These are phyloP conservation scores for Leptographium radiaticola DNA, from an alignment of 2,329 filamentous ascomycete genomes.

Conservation along the genomic window DNA sequence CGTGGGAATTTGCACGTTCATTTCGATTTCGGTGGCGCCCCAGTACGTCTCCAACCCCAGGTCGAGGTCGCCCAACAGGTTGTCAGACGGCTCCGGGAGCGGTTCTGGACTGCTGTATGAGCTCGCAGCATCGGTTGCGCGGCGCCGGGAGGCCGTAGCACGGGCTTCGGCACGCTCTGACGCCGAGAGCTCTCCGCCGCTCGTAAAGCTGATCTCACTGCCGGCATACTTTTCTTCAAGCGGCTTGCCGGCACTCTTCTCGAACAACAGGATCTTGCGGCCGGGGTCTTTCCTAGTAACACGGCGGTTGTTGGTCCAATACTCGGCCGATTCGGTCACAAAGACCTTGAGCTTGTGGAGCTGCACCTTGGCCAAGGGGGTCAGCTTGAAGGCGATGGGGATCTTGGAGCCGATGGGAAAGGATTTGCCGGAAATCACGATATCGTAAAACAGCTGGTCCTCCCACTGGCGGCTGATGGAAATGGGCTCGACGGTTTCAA, in stretches of 20 bases:
- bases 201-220: conserved; percentile 62
- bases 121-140: conserved; percentile 41
- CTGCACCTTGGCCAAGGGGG: conserved; percentile 83
- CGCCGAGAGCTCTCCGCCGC: conserved; percentile 62
- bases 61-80: conserved; percentile 69
- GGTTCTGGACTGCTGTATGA: conserved; percentile 24
- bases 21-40: conserved; percentile 87
- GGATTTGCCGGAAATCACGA: conserved; percentile 90
- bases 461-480: conserved; percentile 91
- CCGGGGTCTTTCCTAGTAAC: conserved; percentile 76
- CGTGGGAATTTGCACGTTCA: conserved; percentile 82
- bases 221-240: conserved; percentile 60
- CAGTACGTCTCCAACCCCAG: conserved; percentile 58
- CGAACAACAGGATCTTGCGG: conserved; percentile 73
- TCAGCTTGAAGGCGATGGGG: conserved; percentile 88
- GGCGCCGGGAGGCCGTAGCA: conserved; percentile 29
- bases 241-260: conserved; percentile 72
- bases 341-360: conserved; percentile 87
- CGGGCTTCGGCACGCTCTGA: conserved; percentile 35
- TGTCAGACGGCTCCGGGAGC: conserved; percentile 44
- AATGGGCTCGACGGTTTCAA: conserved; percentile 86
- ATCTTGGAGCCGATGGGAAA: conserved; percentile 81
- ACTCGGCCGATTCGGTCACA: conserved; percentile 81
- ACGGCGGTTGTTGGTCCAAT: conserved; percentile 74
- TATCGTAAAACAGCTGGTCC: conserved; percentile 89